A percentile compares a stretch with the other conserved stretches of the same genome.
Conservation (phyloP, 345 rosid species). For the Capsella bursapastoris region DNA sequence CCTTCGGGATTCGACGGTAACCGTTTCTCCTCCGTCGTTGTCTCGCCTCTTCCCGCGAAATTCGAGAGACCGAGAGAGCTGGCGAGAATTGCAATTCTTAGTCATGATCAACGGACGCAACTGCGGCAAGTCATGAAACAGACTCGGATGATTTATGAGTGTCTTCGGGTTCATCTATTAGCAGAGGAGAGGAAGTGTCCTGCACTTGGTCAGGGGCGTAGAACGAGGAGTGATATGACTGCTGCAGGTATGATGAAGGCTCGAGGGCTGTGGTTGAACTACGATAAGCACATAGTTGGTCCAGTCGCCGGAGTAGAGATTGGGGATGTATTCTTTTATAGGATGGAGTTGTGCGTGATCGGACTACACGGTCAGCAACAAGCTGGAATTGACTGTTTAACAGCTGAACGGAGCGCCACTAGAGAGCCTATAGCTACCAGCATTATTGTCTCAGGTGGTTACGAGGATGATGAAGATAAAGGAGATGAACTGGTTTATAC, state of each 20-base stretch:
- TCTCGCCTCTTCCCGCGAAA: slow-evolving; percentile 34
- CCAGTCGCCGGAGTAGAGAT: slow-evolving; percentile 68
- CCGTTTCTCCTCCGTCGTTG: slow-evolving; percentile 7
- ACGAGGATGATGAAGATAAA: slow-evolving; percentile 79
- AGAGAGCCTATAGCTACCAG: slow-evolving; percentile 84
- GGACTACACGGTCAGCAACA: slow-evolving; percentile 80
- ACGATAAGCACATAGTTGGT: slow-evolving; percentile 75
- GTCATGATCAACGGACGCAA: slow-evolving; percentile 49
- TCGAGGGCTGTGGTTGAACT: slow-evolving; percentile 65
- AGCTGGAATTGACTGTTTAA: slow-evolving; percentile 81
- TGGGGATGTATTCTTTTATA: slow-evolving; percentile 74
- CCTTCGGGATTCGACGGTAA: not conserved
- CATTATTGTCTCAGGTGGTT: slow-evolving; percentile 79
- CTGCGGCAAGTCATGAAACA: slow-evolving; percentile 58
- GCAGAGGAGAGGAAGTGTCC: slow-evolving; percentile 50
- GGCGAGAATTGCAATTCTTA: slow-evolving; percentile 57
- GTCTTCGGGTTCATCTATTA: slow-evolving; percentile 57
- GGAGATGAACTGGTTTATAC: slow-evolving; percentile 72
- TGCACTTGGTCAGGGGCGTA: slow-evolving; percentile 38
- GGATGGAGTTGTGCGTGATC: slow-evolving; percentile 71
- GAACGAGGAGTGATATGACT: slow-evolving; percentile 55
- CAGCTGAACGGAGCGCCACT: slow-evolving; percentile 61
- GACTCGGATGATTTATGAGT: slow-evolving; percentile 67
- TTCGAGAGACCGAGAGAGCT: slow-evolving; percentile 64
- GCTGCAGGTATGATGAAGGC: slow-evolving; percentile 63